phyloP scores from a whole-genome alignment of 1,139 yeast genomes.

The Candida glucosophila region DNA sequence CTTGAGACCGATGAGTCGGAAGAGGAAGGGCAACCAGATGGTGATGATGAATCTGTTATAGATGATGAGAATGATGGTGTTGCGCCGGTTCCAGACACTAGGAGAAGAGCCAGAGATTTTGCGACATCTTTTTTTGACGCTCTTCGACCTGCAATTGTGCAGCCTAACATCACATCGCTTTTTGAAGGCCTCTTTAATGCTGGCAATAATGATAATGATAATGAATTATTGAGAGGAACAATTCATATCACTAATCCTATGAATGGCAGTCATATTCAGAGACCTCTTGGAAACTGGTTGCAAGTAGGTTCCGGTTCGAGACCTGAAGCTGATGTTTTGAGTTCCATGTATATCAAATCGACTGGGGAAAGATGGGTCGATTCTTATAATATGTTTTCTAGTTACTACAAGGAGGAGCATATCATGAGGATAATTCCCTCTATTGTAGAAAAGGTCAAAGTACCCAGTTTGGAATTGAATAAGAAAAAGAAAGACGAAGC shows the following conservation, averaged over 20 bases:
- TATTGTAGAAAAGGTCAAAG: constrained; percentile 45
- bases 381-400: constrained; percentile 41
- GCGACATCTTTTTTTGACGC: constrained; percentile 19
- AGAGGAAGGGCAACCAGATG: constrained; percentile 9
- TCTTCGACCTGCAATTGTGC: constrained; percentile 14
- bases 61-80: constrained; percentile 14
- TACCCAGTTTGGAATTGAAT: constrained; percentile 31
- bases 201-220: constrained; percentile 3
- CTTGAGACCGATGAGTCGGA: constrained; percentile 6
- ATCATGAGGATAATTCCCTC: constrained; percentile 39
- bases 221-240: constrained; percentile 12
- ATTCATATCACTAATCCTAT: constrained; percentile 8
- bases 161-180: constrained; percentile 11
- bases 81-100: constrained; percentile 6
- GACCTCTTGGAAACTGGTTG: constrained; percentile 20
- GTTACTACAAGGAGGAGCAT: constrained; percentile 29
- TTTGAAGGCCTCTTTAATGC: constrained; percentile 11
- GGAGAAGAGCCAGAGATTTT: constrained; percentile 14
- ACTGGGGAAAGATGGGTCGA: constrained; percentile 70
- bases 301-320: constrained; percentile 9
- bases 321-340: constrained; percentile 10
- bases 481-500: constrained; percentile 22
- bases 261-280: constrained; percentile 11
- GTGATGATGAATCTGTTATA: constrained; percentile 14
- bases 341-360: constrained; percentile 37